phyloP scores from a whole-genome alignment of 371 early-diverging fungal species.

The Mortierella sp. region DNA sequence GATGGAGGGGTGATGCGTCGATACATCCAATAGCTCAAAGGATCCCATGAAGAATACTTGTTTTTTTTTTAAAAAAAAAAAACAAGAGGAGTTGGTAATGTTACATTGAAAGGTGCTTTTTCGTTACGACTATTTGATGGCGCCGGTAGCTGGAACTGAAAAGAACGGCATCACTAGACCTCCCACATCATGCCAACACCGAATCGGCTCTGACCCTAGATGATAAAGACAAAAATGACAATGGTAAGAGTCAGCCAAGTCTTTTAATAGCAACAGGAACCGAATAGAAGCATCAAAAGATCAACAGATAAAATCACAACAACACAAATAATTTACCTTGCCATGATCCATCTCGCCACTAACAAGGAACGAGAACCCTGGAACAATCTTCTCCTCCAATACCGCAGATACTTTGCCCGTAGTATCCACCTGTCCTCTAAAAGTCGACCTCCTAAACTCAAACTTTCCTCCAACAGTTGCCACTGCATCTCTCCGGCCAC shows the following conservation, averaged over 20 bases:
- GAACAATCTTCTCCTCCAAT: slow-evolving; percentile 96
- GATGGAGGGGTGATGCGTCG: too few species aligned
- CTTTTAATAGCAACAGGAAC: slow-evolving; percentile 49
- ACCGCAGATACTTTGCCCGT: slow-evolving; percentile 90
- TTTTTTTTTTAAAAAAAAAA: too few species aligned
- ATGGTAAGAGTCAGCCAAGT: slow-evolving; percentile 35
- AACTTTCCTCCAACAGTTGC: slow-evolving; percentile 97
- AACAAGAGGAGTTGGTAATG: too few species aligned
- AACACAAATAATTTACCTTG: slow-evolving; percentile 67
- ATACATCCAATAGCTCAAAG: too few species aligned
- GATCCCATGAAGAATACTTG: too few species aligned
- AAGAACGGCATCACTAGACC: slow-evolving; percentile 64
- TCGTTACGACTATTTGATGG: too few species aligned
- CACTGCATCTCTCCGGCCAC: slow-evolving; percentile 89
- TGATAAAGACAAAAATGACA: not conserved
- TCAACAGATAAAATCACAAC: slow-evolving; percentile 38
- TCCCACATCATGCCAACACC: slow-evolving; percentile 86
- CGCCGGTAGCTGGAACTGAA: too few species aligned
- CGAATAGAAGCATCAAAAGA: not conserved
- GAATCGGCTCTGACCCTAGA: slow-evolving; percentile 83
- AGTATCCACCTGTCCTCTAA: slow-evolving; percentile 93
- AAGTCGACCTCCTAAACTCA: slow-evolving; percentile 92
- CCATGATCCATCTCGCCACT: slow-evolving; percentile 97
- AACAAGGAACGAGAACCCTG: slow-evolving; percentile 92
- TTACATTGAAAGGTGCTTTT: too few species aligned